Evolutionary conservation across 2,329 filamentous ascomycete genomes (phyloP), one percentile per base, ranked within the genome.

Genomic region (Exophiala dermatitidis): DNA sequence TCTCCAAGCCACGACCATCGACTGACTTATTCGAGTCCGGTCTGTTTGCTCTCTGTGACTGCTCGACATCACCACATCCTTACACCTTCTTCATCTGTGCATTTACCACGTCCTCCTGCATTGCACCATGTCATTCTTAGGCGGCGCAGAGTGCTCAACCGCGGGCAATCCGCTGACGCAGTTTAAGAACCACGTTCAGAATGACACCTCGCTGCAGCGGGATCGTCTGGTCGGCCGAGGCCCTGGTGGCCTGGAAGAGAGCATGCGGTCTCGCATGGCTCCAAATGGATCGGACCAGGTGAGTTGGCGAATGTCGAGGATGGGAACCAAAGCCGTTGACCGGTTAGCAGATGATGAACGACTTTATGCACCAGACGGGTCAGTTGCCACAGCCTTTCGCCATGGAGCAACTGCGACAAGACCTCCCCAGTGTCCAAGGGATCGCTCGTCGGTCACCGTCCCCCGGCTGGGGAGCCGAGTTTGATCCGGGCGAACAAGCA

Each of bases 171-270:
- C 94, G 53, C 83, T 98, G 65, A 91, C 88, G 68, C 93, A 97
- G 77, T 95, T 98, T 71, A 89, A 90, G 60, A 98, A 98, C 73
- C 90, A 96, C 71, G 88, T 93, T 53, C 88, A 94, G 68, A 89
- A 95, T 78, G 93, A 98, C 75, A 95, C 90, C 73, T 93, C 88
- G 53, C 76, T 97, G 53, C 93, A 97, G 73, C 81, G 90, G 65
- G 93, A 98, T 71, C 83, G 93, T 55, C 77, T 97, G 57, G 84
- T 88, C 56, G 88, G 88, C 58, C 77, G 85, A 61, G 84, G 83
- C 0, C 85, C 87, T 0, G 82, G 80, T 41, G 84, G 80, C 5
- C 75, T 85, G 65, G 78, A 87, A 65, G 85, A 87, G 67, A 82
- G 86, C 64, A 90, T 95, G 76, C 81, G 89, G 60, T 90, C 81